Percentiles rank a stretch among this genome's conserved stretches.
Evolutionary conservation across 306 rosid genomes (phyloP).

Genomic region (Oemleria cerasiformis): DNA sequence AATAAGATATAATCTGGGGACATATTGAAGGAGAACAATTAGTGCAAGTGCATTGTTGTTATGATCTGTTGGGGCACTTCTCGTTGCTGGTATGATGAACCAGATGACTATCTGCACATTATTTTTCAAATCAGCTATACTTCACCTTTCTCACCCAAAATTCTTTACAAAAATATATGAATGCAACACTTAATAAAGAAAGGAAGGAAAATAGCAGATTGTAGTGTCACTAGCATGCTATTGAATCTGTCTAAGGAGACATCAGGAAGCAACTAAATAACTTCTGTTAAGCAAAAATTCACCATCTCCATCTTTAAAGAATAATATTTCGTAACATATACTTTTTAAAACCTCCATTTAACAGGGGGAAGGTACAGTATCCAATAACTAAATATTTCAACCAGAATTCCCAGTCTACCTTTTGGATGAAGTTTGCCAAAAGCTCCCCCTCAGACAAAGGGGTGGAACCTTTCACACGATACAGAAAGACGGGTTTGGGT

Average conservation of each 20-base stretch:
- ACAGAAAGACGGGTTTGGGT: not conserved
- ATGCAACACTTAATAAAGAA: not conserved
- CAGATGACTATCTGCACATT: slow-evolving; percentile 83
- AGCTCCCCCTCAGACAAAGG: not conserved
- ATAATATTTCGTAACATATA: not conserved
- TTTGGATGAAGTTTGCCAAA: not conserved
- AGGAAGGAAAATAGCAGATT: not conserved
- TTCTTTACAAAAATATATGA: not conserved
- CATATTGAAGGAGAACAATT: slow-evolving; percentile 88
- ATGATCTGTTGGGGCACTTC: slow-evolving; percentile 60
- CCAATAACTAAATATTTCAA: not conserved
- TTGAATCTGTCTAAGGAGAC: not conserved
- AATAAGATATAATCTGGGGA: slow-evolving; percentile 93
- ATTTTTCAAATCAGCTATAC: slow-evolving; percentile 28
- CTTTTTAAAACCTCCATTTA: not conserved
- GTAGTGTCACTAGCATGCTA: not conserved
- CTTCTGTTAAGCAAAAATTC: not conserved
- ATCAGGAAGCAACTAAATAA: not conserved
- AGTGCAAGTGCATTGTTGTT: slow-evolving; percentile 93
- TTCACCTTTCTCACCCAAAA: slow-evolving; percentile 13
- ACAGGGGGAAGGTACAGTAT: not conserved
- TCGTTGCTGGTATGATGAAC: slow-evolving; percentile 91
- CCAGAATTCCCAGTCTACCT: not conserved
- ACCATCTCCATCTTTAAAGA: not conserved
- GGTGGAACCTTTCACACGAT: not conserved